Evolutionary conservation across 805 yeast species (phyloP).

Genomic region (Zygosaccharomyces lentus): DNA sequence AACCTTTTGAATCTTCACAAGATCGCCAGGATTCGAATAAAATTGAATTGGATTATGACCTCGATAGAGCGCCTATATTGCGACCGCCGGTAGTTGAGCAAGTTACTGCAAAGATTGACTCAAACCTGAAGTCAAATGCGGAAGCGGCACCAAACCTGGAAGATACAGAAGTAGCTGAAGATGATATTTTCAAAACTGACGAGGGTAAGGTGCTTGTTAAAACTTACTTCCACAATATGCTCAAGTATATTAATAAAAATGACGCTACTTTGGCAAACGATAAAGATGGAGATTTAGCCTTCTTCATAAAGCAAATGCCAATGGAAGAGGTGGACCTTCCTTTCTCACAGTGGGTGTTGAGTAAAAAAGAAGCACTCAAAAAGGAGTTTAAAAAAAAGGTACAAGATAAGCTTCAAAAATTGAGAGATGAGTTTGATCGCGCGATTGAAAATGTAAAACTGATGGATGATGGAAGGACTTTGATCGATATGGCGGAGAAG

Average conservation of each 20-base stretch:
- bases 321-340: conserved; percentile 64
- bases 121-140: not conserved
- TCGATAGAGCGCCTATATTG: conserved; percentile 1
- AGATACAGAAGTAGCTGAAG: not conserved
- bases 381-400: conserved; percentile 46
- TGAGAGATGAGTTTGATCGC: conserved; percentile 32
- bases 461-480: conserved; percentile 17
- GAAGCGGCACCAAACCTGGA: conserved; percentile 5
- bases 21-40: conserved; percentile 2
- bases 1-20: not conserved
- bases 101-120: not conserved
- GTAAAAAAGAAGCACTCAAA: conserved; percentile 46
- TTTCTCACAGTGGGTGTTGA: conserved; percentile 63
- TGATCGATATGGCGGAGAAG: conserved; percentile 17
- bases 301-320: conserved; percentile 65
- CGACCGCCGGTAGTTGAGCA: not conserved
- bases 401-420: conserved; percentile 43
- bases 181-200: conserved; percentile 6
- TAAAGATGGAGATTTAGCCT: conserved; percentile 58
- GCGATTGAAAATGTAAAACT: conserved; percentile 9
- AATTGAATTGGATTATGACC: conserved; percentile 4
- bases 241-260: conserved; percentile 26
- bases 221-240: conserved; percentile 26
- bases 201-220: conserved; percentile 18
- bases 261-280: conserved; percentile 44